phyloP scores from a whole-genome alignment of 1,139 yeast species.

The Lodderomyces metapsilosis region DNA sequence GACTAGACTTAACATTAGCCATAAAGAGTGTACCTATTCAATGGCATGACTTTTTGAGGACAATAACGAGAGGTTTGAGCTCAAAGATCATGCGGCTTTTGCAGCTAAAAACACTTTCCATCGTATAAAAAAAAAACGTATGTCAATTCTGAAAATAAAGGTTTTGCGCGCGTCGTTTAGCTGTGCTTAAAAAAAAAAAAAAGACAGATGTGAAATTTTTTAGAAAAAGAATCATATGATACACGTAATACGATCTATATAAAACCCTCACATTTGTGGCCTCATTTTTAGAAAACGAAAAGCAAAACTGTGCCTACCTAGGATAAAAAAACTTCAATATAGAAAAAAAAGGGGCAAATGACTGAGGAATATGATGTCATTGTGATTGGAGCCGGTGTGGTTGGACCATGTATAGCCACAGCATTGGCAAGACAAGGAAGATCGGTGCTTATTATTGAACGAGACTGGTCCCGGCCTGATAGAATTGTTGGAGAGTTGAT shows the following conservation, averaged over 20 bases:
- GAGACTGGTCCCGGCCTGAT: constrained; percentile 91
- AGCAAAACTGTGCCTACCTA: neutral
- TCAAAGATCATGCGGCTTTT: too few relatives aligned
- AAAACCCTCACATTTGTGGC: neutral
- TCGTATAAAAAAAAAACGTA: neutral
- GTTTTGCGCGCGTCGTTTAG: constrained; percentile 8
- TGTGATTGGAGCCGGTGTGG: constrained; percentile 92
- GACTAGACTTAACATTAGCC: too few relatives aligned
- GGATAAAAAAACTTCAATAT: neutral
- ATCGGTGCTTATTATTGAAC: constrained; percentile 69
- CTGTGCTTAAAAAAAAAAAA: neutral
- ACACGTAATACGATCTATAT: neutral
- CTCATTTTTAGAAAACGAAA: neutral
- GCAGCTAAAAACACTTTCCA: too few relatives aligned
- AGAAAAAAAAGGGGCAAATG: neutral
- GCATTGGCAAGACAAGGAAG: constrained; percentile 90
- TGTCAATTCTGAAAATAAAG: too few relatives aligned
- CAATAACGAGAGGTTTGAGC: too few relatives aligned
- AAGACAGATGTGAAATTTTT: neutral
- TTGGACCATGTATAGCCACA: constrained; percentile 91
- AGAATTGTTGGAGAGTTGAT: constrained; percentile 94
- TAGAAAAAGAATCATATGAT: constrained; percentile 3
- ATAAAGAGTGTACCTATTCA: too few relatives aligned
- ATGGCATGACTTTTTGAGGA: too few relatives aligned
- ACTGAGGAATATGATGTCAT: constrained; percentile 51